Conservation (phyloP, 768 basidiomycete species). For the Clitopilus passeckerianus region DNA sequence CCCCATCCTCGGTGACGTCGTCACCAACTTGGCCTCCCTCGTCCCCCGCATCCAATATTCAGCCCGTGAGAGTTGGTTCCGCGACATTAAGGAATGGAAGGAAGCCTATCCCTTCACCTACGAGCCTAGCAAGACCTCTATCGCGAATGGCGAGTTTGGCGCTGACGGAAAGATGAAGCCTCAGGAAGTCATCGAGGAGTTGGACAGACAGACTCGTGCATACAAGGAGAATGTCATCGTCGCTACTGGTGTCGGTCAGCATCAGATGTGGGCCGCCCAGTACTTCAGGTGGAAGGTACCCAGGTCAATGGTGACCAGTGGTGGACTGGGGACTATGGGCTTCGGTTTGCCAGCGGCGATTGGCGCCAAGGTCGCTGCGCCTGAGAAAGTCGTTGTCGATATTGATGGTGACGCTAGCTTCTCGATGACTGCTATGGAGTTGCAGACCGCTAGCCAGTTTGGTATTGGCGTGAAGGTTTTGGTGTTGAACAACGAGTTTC, state of each 20-base stretch:
- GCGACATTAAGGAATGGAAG: constrained; percentile 83
- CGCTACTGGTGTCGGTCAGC: constrained; percentile 95
- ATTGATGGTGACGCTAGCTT: constrained; percentile 98
- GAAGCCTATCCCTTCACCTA: constrained; percentile 86
- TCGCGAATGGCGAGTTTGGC: constrained; percentile 33
- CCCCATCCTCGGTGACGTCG: constrained; percentile 91
- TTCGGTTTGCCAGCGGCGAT: constrained; percentile 93
- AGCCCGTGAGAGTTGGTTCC: constrained; percentile 78
- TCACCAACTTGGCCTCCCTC: constrained; percentile 73
- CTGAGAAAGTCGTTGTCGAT: constrained; percentile 90
- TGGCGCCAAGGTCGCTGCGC: constrained; percentile 95
- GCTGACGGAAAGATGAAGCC: constrained; percentile 67
- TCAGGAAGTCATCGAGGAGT: constrained; percentile 93
- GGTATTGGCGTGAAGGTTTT: constrained; percentile 94
- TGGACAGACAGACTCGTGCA: constrained; percentile 73
- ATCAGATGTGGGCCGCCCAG: constrained; percentile 99
- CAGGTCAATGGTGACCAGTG: constrained; percentile 85
- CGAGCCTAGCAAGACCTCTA: constrained; percentile 40
- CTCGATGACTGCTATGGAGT: constrained; percentile 99
- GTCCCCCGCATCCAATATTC: constrained; percentile 70
- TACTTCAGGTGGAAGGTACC: constrained; percentile 89
- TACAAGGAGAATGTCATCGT: constrained; percentile 86
- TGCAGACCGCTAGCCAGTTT: constrained; percentile 88
- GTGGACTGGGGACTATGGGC: constrained; percentile 98
- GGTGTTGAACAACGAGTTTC: constrained; percentile 94